These are phyloP conservation scores for Paralagenidium karlingii DNA, from an alignment of 352 stramenopile genomes.

Conservation along the genomic window DNA sequence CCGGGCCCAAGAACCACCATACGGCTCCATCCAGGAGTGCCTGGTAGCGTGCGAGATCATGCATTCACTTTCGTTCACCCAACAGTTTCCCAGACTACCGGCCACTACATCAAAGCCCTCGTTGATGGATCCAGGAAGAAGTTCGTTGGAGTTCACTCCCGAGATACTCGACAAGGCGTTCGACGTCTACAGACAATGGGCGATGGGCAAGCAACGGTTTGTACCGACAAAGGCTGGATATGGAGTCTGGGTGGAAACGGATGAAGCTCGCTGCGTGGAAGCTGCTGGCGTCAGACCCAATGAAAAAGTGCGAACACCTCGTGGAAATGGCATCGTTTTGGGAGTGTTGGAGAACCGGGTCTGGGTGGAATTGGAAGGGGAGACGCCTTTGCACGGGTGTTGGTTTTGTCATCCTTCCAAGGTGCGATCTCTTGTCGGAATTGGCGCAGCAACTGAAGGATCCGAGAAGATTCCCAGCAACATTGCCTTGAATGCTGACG, in stretches of 20 bases:
- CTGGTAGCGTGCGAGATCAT: slow-evolving; percentile 52
- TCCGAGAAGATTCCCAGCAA: neutral
- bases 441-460: neutral
- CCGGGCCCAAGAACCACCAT: too few species aligned
- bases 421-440: slow-evolving; percentile 22
- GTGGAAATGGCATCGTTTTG: slow-evolving; percentile 58
- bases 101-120: too few species aligned
- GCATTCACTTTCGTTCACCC: too few species aligned
- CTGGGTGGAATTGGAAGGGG: slow-evolving; percentile 74
- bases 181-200: slow-evolving; percentile 46
- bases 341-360: slow-evolving; percentile 41
- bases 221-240: slow-evolving; percentile 44
- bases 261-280: slow-evolving; percentile 24
- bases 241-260: slow-evolving; percentile 50
- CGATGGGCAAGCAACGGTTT: slow-evolving; percentile 22
- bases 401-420: slow-evolving; percentile 77
- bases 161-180: too few species aligned
- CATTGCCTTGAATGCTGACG: slow-evolving; percentile 1
- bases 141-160: too few species aligned
- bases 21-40: slow-evolving; percentile 35
- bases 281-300: slow-evolving; percentile 29
- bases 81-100: too few species aligned
- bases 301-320: slow-evolving; percentile 53
- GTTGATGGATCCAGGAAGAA: too few species aligned
- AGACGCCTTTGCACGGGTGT: slow-evolving; percentile 41